Percentiles rank a stretch among this genome's conserved stretches.
These are phyloP conservation scores for Solanum chacoense DNA, from an alignment of 305 asterid species.

Conservation along the genomic window DNA sequence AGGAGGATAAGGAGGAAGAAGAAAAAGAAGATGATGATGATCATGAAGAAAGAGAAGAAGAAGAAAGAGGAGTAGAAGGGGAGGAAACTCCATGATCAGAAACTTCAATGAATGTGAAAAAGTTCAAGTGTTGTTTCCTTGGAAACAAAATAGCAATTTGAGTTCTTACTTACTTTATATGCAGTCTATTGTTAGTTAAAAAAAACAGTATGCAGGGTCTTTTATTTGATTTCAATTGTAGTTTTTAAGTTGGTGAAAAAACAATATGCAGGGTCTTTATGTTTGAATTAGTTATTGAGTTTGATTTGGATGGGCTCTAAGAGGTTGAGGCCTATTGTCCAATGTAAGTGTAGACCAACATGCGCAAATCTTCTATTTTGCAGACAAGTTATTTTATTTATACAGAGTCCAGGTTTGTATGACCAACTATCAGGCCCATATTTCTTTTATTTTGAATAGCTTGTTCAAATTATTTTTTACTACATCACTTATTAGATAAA, in stretches of 20 bases:
- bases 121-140: background rate
- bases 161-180: background rate
- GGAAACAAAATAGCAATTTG: background rate
- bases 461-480: too few species aligned
- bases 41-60: background rate
- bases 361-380: too few species aligned
- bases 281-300: too few species aligned
- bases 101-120: background rate
- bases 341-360: too few species aligned
- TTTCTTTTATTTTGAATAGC: too few species aligned
- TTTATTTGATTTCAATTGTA: background rate
- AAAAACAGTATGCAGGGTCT: background rate
- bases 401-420: too few species aligned
- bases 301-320: too few species aligned
- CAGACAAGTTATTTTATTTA: too few species aligned
- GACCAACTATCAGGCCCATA: too few species aligned
- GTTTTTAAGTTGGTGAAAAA: background rate
- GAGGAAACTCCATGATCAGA: background rate
- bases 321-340: too few species aligned
- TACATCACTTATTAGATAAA: background rate
- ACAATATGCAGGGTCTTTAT: too few species aligned
- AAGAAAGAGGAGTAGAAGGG: background rate
- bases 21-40: background rate
- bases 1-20: background rate
- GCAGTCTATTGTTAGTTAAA: background rate